phyloP scores from a whole-genome alignment of 2,329 filamentous ascomycete species.

The Diaporthe australafricana region DNA sequence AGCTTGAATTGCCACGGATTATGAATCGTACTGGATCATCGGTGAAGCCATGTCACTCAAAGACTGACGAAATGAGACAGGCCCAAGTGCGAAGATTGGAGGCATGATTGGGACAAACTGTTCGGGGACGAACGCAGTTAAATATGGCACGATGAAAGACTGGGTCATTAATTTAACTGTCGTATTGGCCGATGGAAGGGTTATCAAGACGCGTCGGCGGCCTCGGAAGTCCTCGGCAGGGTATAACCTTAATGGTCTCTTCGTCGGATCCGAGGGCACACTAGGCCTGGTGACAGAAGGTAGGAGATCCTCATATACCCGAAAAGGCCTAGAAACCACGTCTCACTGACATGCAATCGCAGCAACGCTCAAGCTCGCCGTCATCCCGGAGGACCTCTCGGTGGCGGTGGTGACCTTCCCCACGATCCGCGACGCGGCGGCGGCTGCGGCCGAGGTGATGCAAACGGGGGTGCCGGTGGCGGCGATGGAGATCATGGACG shows the following conservation, averaged over 20 bases:
- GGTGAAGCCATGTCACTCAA: neutral
- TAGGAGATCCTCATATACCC: constrained; percentile 40
- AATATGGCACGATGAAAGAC: constrained; percentile 89
- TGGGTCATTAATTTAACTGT: constrained; percentile 84
- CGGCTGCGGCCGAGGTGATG: constrained; percentile 81
- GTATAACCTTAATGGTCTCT: constrained; percentile 84
- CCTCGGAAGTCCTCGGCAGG: constrained; percentile 85
- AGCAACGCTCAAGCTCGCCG: constrained; percentile 82
- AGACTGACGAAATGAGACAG: constrained; percentile 43
- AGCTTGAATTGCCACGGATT: neutral
- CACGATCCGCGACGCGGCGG: constrained; percentile 79
- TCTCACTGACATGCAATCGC: constrained; percentile 36
- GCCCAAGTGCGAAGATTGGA: constrained; percentile 78
- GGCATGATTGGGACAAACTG: constrained; percentile 87
- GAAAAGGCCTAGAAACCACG: neutral
- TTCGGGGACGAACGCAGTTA: constrained; percentile 82
- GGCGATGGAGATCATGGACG: constrained; percentile 87
- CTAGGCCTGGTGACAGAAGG: constrained; percentile 83
- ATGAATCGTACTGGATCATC: neutral
- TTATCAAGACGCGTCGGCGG: constrained; percentile 83
- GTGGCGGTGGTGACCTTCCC: constrained; percentile 86
- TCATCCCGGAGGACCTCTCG: constrained; percentile 79
- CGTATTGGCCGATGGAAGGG: constrained; percentile 80
- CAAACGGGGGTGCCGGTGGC: constrained; percentile 79
- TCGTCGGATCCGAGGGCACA: constrained; percentile 85